Base-by-base conservation (phyloP, 140 eudicot genomes). In the Cichorium intybus region DNA sequence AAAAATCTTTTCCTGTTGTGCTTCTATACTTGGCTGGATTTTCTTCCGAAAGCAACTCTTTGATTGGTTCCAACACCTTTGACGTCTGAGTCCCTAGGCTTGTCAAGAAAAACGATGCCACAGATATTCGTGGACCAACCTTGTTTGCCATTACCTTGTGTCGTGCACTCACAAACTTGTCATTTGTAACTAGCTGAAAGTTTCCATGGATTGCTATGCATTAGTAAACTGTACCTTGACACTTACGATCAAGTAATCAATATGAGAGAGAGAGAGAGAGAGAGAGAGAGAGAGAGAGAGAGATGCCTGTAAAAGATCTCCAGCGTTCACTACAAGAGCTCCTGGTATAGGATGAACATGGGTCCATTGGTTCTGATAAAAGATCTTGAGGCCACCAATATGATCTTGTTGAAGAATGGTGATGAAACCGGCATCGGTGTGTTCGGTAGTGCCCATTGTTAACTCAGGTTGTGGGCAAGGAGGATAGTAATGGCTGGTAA, bases 391-490 rank as follows among this genome's bases (percentile, higher is more conserved):
- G 60, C 96, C 96, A 5, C 82, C 77, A 3, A 79, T 27, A 15
- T 68, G 69, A 9, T 84, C 88, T 70, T 84, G 87, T 5, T 79
- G 60, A 28, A 88, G 77, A 10, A 84, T 65, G 0, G 87, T 82
- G 12, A 88, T 49, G 67, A 87, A 87, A 17, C 24, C 75, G 6
- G 50, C 63, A 41, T 87, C 93, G 0, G 80, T 37, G 20, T 81
- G 96, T n/a, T 69, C 27, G 6, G 65, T 43, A 9, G 70, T 46
- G 15, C 96, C 87, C 0, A 87, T 7, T 3, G 87, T 66, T 55
- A 71, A 39, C n/a, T 87, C 89, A 4, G 96, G 89, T 56, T 87
- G 64, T 3, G 93, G 96, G 64, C 93, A 87, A 1, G 74, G 26
- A 9, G 93, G 93, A 54, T 88, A 84, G 62, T 84, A 88, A 62